These are phyloP conservation scores for Macrophomina tecta DNA, from an alignment of 2,329 filamentous ascomycete genomes.

Conservation along the genomic window DNA sequence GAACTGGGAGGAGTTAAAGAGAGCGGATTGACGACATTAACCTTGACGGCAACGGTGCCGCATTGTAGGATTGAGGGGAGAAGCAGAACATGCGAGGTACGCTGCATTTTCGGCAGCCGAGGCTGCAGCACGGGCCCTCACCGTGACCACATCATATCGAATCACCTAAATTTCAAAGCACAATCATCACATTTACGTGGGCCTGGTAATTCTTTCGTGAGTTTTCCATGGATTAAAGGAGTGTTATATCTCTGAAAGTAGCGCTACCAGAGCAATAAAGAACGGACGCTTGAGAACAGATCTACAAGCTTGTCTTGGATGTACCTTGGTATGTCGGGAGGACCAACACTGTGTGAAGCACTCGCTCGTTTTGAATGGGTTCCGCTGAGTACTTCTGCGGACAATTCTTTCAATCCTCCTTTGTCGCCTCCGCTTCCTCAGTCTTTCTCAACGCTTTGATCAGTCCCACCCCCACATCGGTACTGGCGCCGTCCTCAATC, in stretches of 20 bases:
- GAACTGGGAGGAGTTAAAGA: background rate
- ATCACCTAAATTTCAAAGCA: too few species aligned
- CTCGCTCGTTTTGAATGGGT: too few species aligned
- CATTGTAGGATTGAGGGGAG: too few species aligned
- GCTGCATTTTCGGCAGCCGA: too few species aligned
- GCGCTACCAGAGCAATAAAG: conserved; percentile 17
- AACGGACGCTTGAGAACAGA: background rate
- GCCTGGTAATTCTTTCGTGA: background rate
- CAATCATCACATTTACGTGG: too few species aligned
- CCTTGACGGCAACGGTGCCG: too few species aligned
- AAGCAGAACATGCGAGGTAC: too few species aligned
- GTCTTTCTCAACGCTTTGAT: conserved; percentile 37
- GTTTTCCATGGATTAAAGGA: background rate
- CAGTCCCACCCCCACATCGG: conserved; percentile 34
- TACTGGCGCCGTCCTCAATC: conserved; percentile 37
- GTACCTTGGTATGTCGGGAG: too few species aligned
- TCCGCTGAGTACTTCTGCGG: too few species aligned
- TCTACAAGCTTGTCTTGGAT: background rate
- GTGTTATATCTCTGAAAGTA: background rate
- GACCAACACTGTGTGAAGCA: too few species aligned
- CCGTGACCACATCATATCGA: too few species aligned
- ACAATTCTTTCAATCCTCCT: conserved; percentile 7
- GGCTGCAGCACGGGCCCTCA: too few species aligned
- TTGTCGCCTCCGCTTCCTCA: conserved; percentile 18
- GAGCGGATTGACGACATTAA: background rate